phyloP scores from a whole-genome alignment of 2,329 filamentous ascomycete species.

The Cordyceps javanica region DNA sequence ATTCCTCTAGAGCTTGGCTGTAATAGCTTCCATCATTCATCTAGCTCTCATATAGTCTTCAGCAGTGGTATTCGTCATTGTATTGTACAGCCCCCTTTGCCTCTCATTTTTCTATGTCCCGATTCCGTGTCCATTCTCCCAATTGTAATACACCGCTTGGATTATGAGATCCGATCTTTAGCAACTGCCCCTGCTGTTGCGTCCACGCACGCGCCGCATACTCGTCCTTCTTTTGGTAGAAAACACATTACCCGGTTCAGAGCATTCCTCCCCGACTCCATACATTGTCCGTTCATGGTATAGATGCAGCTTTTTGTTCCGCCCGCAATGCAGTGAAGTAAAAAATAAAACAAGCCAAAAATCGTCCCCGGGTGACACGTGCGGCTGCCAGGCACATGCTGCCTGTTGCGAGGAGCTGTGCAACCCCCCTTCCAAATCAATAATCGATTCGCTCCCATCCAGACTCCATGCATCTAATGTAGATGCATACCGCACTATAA shows the following conservation, averaged over 20 bases:
- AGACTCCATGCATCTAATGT: slow-evolving; percentile 1
- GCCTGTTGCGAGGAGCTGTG: neutral
- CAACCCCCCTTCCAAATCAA: slow-evolving; percentile 7
- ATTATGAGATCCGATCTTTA: slow-evolving; percentile 4
- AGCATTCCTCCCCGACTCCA: slow-evolving; percentile 2
- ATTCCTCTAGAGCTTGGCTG: neutral
- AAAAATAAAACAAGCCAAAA: slow-evolving; percentile 11
- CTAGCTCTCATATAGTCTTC: neutral
- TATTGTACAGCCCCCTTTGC: slow-evolving; percentile 4
- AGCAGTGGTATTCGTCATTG: slow-evolving; percentile 2
- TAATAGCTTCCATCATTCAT: neutral
- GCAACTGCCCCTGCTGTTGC: neutral
- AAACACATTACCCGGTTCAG: slow-evolving; percentile 12
- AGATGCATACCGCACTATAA: neutral
- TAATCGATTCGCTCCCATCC: slow-evolving; percentile 14
- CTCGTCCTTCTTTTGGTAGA: slow-evolving; percentile 3
- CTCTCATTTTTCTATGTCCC: neutral
- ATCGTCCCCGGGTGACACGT: slow-evolving; percentile 2
- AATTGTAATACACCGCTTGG: slow-evolving; percentile 9
- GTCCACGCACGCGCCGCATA: slow-evolving; percentile 1
- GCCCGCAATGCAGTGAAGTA: slow-evolving; percentile 14
- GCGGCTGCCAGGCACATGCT: neutral
- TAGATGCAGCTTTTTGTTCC: slow-evolving; percentile 14
- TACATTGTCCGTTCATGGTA: slow-evolving; percentile 13
- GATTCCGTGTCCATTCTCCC: neutral